These are phyloP conservation scores for Dactylellina cionopaga DNA, from an alignment of 2,329 filamentous ascomycete genomes.

Conservation along the genomic window DNA sequence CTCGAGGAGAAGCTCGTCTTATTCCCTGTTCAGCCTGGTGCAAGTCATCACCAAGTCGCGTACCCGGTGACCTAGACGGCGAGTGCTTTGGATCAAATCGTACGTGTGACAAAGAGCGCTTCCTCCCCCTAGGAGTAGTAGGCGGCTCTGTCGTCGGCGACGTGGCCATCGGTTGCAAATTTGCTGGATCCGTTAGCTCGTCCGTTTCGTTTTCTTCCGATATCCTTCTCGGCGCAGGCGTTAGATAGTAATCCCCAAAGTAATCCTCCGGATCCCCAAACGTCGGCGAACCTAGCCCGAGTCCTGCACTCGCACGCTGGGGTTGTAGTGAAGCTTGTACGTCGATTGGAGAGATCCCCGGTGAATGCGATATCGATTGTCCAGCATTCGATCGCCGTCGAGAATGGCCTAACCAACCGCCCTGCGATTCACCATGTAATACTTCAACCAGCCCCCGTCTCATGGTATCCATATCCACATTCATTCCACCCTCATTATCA, in stretches of 20 bases:
- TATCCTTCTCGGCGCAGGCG: conserved; percentile 19
- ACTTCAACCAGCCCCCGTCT: conserved; percentile 47
- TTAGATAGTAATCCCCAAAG: conserved; percentile 42
- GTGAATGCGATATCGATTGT: conserved; percentile 39
- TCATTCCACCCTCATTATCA: conserved; percentile 50
- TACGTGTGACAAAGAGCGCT: conserved; percentile 51
- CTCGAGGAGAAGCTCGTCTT: conserved; percentile 35
- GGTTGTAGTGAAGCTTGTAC: conserved; percentile 14
- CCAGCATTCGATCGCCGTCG: conserved; percentile 49
- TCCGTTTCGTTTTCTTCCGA: conserved; percentile 53
- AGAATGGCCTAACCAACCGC: conserved; percentile 36
- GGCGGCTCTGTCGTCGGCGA: conserved; percentile 19
- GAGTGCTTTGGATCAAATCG: conserved; percentile 53
- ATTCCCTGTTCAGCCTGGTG: conserved; percentile 56
- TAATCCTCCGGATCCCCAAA: conserved; percentile 51
- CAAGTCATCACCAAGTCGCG: conserved; percentile 56
- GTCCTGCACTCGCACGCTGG: conserved; percentile 12
- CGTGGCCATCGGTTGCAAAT: conserved; percentile 55
- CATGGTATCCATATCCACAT: conserved; percentile 53
- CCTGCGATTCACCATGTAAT: conserved; percentile 31
- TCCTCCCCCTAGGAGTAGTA: conserved; percentile 51
- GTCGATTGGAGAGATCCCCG: conserved; percentile 15
- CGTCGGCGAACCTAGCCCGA: conserved; percentile 33
- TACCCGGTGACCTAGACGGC: conserved; percentile 53
- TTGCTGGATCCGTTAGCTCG: conserved; percentile 54